Conservation (phyloP, 768 basidiomycete genomes). For the Pleurotus eryngii region DNA sequence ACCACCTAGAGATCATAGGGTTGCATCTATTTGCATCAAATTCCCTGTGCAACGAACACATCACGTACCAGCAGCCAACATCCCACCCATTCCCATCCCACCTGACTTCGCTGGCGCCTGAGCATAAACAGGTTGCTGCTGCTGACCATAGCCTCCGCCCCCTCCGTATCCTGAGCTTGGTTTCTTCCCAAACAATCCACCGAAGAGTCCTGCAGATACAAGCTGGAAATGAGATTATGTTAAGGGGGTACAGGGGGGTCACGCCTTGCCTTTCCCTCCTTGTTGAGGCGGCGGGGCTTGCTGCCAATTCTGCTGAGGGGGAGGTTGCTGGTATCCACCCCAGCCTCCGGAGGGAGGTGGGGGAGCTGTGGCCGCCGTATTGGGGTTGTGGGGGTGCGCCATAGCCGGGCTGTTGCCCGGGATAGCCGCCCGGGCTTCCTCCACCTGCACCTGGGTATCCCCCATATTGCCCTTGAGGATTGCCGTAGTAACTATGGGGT, state of each 20-base stretch:
- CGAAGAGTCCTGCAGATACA: background rate
- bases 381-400: constrained; percentile 18
- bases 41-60: constrained; percentile 1
- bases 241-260: constrained; percentile 1
- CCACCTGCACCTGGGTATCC: constrained; percentile 14
- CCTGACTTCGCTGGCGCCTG: constrained; percentile 34
- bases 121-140: constrained; percentile 31
- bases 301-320: constrained; percentile 13
- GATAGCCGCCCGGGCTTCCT: constrained; percentile 18
- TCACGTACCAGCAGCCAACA: constrained; percentile 41
- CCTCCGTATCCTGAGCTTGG: constrained; percentile 4
- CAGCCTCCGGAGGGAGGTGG: constrained; percentile 16
- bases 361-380: constrained; percentile 18
- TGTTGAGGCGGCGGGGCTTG: constrained; percentile 15
- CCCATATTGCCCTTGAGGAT: constrained; percentile 22
- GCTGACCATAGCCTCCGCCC: constrained; percentile 22
- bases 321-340: constrained; percentile 7
- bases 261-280: constrained; percentile 15
- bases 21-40: background rate
- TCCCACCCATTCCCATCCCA: constrained; percentile 49
- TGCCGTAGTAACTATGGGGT: constrained; percentile 20
- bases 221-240: background rate
- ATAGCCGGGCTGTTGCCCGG: constrained; percentile 20
- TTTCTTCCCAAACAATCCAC: constrained; percentile 3
- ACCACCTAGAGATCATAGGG: constrained; percentile 36